Percentiles rank a stretch among this genome's conserved stretches.
Evolutionary conservation across 2,329 filamentous ascomycete genomes (phyloP).

Genomic region (Ceratocystis destructans): DNA sequence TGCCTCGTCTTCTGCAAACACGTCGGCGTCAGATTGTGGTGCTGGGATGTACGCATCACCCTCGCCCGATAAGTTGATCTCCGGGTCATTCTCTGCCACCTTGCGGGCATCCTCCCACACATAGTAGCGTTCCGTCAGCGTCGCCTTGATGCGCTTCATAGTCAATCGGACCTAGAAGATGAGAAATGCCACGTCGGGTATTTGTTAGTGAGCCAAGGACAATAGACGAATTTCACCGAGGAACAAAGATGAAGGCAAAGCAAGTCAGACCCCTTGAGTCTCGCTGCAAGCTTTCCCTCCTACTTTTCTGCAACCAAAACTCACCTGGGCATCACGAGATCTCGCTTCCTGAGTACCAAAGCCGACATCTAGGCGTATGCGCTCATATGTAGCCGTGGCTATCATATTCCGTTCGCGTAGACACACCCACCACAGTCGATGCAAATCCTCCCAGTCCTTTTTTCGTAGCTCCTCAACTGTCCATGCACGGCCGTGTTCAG

Average conservation of each 20-base stretch:
- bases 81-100: conserved; percentile 51
- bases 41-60: conserved; percentile 38
- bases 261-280: not conserved
- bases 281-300: not conserved
- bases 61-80: conserved; percentile 45
- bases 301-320: conserved; percentile 22
- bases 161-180: conserved; percentile 53
- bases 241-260: not conserved
- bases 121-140: conserved; percentile 77
- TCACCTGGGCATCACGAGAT: conserved; percentile 51
- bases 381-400: conserved; percentile 60
- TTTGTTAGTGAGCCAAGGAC: not conserved
- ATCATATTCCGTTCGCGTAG: conserved; percentile 81
- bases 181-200: not conserved
- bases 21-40: conserved; percentile 25
- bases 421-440: conserved; percentile 88
- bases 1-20: conserved; percentile 27
- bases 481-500: conserved; percentile 69
- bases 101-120: conserved; percentile 65
- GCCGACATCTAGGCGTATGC: conserved; percentile 50
- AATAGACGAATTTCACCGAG: not conserved
- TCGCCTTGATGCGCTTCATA: conserved; percentile 69
- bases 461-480: conserved; percentile 67
- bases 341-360: conserved; percentile 59
- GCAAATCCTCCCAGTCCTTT: conserved; percentile 90